Evolutionary conservation across 116 monocot genomes (phyloP), one percentile per base, ranked within the genome.

Genomic region (Zostera marina): DNA sequence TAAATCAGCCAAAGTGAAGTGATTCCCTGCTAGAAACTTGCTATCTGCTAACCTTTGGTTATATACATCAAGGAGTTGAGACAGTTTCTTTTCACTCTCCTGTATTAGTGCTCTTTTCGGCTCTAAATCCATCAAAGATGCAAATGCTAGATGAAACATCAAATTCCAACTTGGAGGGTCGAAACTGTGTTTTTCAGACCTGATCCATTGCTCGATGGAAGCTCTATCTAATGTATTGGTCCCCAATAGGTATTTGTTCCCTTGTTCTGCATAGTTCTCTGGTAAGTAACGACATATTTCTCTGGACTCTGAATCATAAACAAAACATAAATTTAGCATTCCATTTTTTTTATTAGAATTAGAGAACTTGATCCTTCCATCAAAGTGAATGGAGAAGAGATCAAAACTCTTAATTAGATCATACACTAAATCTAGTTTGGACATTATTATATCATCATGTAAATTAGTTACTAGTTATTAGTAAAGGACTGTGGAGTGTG

Each of bases 191-290:
- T 78, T 72, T 55, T 82, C 82, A 16, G 59, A 47, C 49, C 77
- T 74, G 15, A 82, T 68, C 82, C 82, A 82, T 58, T 78, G 72
- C 47, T 82, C 82, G 11, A 82, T 75, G 11, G 75, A 71, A 11
- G 69, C 78, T 52, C 82, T 64, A 49, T 82, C 82, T 11, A 78
- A 72, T 1, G 67, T 23, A 42, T 72, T 78, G 39, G 21, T 66
- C 14, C 82, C 82, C 10, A 82, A 71, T 45, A 82, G 70, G 42
- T 47, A 70, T 48, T 19, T 62, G 62, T 72, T 72, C 32, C 82
- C 82, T 25, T 43, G 59, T 2, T 63, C 45, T 12, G 65, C 52
- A 22, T 82, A 75, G 11, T 63, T 78, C 49, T 48, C 48, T 22
- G 68, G 45, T 5, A 82, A 19, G 24, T 78, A 75, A 1, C 82